Evolutionary conservation across 139 green algal species (phyloP).

Genomic region (Desmodesmus armatus): DNA sequence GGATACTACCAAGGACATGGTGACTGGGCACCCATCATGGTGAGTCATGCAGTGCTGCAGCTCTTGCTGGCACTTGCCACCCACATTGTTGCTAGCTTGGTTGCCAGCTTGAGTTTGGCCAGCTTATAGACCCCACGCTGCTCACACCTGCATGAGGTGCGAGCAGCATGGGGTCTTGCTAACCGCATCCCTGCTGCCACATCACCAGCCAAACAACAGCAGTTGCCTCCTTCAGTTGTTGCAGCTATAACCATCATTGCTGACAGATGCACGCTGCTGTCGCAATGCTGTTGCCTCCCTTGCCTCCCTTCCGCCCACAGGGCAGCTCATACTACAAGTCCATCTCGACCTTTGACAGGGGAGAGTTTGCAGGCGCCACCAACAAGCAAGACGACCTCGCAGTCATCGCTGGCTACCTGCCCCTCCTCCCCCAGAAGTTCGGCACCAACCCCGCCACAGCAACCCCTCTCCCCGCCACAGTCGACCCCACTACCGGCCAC

Average conservation of each 20-base stretch:
- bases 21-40: conserved; percentile 3
- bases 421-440: neutral
- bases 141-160: neutral
- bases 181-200: neutral
- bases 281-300: neutral
- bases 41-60: neutral
- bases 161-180: too few species aligned
- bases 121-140: neutral
- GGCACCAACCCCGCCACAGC: conserved; percentile 3
- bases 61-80: neutral
- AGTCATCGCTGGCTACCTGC: conserved; percentile 8
- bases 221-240: neutral
- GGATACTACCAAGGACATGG: conserved; percentile 5
- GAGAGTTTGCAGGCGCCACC: neutral
- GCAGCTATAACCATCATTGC: neutral
- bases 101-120: neutral
- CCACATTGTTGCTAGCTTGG: neutral
- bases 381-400: conserved; percentile 22
- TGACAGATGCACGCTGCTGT: neutral
- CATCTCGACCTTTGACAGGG: neutral
- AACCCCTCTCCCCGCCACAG: neutral
- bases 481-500: neutral
- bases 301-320: neutral
- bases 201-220: neutral
- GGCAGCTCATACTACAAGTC: conserved; percentile 6